Conservation (phyloP, 805 yeast genomes). For the Lachancea kluyveri region DNA sequence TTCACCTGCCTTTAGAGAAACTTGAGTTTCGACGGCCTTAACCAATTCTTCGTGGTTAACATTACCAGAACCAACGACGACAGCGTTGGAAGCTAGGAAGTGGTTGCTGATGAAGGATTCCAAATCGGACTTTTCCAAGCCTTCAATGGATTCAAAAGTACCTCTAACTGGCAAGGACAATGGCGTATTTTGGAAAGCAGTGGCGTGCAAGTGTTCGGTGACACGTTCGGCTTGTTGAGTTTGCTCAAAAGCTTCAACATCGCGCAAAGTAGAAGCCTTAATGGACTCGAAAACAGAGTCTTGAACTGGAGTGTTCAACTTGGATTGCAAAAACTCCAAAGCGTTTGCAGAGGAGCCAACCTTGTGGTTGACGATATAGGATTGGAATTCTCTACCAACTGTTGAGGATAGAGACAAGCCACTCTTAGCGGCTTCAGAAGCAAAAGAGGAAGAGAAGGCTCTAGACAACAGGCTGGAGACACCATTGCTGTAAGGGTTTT, state of each 20-base stretch:
- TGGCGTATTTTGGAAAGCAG: slow-evolving; percentile 85
- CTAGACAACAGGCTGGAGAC: slow-evolving; percentile 59
- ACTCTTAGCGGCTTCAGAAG: slow-evolving; percentile 33
- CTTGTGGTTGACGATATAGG: slow-evolving; percentile 50
- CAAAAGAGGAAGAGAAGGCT: slow-evolving; percentile 36
- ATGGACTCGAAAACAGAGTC: slow-evolving; percentile 43
- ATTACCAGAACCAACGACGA: slow-evolving; percentile 65
- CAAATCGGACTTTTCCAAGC: slow-evolving; percentile 54
- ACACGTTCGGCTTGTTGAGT: slow-evolving; percentile 48
- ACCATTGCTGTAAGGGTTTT: slow-evolving; percentile 79
- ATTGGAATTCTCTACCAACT: slow-evolving; percentile 58
- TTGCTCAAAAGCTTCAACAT: slow-evolving; percentile 51
- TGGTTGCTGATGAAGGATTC: slow-evolving; percentile 48
- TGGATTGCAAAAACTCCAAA: slow-evolving; percentile 42
- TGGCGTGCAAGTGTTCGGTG: slow-evolving; percentile 68
- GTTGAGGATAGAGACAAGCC: slow-evolving; percentile 55
- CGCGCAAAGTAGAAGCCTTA: slow-evolving; percentile 39
- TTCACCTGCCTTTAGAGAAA: slow-evolving; percentile 38
- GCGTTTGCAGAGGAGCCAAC: slow-evolving; percentile 48
- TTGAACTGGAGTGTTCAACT: slow-evolving; percentile 33
- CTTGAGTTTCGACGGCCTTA: slow-evolving; percentile 50
- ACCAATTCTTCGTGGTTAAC: slow-evolving; percentile 64
- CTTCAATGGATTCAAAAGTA: slow-evolving; percentile 57
- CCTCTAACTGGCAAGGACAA: slow-evolving; percentile 73
- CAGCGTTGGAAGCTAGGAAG: slow-evolving; percentile 57